These are phyloP conservation scores for Tuber melanosporum DNA, from an alignment of 495 filamentous ascomycete genomes.

Conservation along the genomic window DNA sequence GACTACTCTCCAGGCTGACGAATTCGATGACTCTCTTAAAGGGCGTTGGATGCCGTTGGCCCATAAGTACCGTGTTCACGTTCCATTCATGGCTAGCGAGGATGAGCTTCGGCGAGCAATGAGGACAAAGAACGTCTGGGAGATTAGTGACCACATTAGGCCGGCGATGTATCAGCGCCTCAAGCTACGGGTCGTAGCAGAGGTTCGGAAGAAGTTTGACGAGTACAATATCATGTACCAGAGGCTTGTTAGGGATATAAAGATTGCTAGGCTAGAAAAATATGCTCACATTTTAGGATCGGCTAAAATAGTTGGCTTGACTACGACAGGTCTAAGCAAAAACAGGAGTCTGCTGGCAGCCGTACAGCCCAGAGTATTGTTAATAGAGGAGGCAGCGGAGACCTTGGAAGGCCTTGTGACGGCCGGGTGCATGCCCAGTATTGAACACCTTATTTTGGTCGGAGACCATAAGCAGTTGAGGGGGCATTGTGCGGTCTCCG, in stretches of 20 bases:
- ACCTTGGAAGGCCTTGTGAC: slow-evolving; percentile 61
- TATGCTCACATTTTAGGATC: slow-evolving; percentile 49
- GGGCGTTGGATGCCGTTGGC: slow-evolving; percentile 49
- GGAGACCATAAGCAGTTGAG: slow-evolving; percentile 71
- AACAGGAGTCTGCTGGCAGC: slow-evolving; percentile 68
- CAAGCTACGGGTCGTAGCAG: slow-evolving; percentile 46
- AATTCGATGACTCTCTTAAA: slow-evolving; percentile 52
- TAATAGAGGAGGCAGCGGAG: slow-evolving; percentile 75
- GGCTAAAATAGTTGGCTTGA: slow-evolving; percentile 63
- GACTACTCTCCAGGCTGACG: slow-evolving; percentile 45
- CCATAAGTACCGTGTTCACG: slow-evolving; percentile 48
- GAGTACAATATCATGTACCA: slow-evolving; percentile 46
- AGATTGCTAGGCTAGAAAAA: slow-evolving; percentile 54
- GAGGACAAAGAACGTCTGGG: slow-evolving; percentile 51
- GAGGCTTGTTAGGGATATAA: slow-evolving; percentile 43
- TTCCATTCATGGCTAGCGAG: slow-evolving; percentile 28
- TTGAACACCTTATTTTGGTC: slow-evolving; percentile 69
- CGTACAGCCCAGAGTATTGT: slow-evolving; percentile 57
- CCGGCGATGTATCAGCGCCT: slow-evolving; percentile 57
- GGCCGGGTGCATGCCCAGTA: slow-evolving; percentile 57
- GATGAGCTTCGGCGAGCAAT: slow-evolving; percentile 43
- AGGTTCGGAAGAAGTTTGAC: slow-evolving; percentile 47
- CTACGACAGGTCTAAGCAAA: slow-evolving; percentile 81
- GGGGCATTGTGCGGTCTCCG: slow-evolving; percentile 53
- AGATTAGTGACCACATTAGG: slow-evolving; percentile 50